Evolutionary conservation across 805 yeast species (phyloP).

Genomic region (Nakazawaea ishiwadae): DNA sequence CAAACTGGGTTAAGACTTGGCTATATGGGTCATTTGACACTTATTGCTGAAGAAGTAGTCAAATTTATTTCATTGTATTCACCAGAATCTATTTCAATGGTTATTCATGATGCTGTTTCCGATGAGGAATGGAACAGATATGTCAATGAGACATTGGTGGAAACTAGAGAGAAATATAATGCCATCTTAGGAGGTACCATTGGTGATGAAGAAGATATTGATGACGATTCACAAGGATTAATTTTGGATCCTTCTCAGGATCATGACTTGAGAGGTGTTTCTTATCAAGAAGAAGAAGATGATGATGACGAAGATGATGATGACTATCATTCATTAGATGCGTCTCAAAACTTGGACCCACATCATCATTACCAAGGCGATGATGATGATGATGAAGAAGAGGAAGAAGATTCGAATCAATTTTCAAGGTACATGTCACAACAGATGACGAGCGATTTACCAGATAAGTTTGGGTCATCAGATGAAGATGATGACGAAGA

Average conservation of each 20-base stretch:
- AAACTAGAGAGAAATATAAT: conserved; percentile 90
- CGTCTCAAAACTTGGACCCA: conserved; percentile 1
- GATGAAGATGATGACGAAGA: conserved; percentile 60
- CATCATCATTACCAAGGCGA: conserved; percentile 22
- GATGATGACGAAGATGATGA: conserved; percentile 14
- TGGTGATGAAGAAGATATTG: conserved; percentile 37
- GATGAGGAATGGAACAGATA: conserved; percentile 74
- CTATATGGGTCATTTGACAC: conserved; percentile 93
- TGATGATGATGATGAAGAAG: conserved; percentile 24
- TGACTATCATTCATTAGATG: conserved; percentile 12
- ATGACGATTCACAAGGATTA: conserved; percentile 23
- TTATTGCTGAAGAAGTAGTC: conserved; percentile 93
- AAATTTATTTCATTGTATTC: conserved; percentile 67
- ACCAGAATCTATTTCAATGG: conserved; percentile 53
- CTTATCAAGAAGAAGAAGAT: conserved; percentile 17
- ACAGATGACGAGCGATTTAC: conserved; percentile 55
- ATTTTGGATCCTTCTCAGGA: conserved; percentile 19
- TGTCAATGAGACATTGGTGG: conserved; percentile 76
- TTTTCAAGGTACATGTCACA: conserved; percentile 74
- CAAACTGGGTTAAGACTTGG: conserved; percentile 69
- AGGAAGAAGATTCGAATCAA: conserved; percentile 36
- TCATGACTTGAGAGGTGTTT: conserved; percentile 19
- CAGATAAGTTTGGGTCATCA: conserved; percentile 44
- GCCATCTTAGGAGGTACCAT: conserved; percentile 85
- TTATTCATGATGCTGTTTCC: conserved; percentile 44